Evolutionary conservation across 2,329 filamentous ascomycete genomes (phyloP).

Genomic region (Westerdykella ornata): DNA sequence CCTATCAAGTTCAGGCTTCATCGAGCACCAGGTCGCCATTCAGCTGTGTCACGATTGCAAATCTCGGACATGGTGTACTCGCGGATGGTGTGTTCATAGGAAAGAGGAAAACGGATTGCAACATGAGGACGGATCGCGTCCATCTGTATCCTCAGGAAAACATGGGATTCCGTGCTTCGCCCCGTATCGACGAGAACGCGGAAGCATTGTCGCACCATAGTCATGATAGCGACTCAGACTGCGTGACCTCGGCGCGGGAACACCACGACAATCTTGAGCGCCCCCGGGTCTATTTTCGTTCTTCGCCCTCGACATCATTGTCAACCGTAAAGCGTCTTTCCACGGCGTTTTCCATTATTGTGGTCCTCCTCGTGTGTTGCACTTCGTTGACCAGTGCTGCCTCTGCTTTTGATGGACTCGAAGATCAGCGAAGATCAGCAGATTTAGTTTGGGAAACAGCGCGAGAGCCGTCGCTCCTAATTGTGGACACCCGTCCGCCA

Average conservation of each 20-base stretch:
- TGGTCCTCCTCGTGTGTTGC: conserved; percentile 22
- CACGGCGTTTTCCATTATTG: conserved; percentile 22
- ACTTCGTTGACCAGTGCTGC: conserved; percentile 23
- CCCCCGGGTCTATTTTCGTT: background rate
- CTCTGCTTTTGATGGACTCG: conserved; percentile 23
- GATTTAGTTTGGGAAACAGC: conserved; percentile 18
- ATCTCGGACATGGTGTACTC: background rate
- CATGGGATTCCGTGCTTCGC: conserved; percentile 3
- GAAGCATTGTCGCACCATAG: conserved; percentile 32
- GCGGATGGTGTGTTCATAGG: background rate
- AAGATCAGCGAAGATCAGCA: conserved; percentile 24
- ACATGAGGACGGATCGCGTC: background rate
- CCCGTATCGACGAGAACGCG: conserved; percentile 17
- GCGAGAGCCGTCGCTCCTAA: conserved; percentile 24
- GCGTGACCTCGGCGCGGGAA: conserved; percentile 11
- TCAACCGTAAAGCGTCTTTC: background rate
- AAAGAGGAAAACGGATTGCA: background rate
- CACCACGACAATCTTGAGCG: background rate
- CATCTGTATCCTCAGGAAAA: conserved; percentile 1
- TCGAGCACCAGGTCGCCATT: too few relatives aligned
- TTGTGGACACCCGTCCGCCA: conserved; percentile 26
- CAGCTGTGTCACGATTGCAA: too few relatives aligned
- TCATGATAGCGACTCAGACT: conserved; percentile 2
- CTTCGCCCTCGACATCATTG: background rate
- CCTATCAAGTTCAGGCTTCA: too few relatives aligned